Conservation (phyloP, 139 green algal genomes). For the Coccomyxa sp. region DNA sequence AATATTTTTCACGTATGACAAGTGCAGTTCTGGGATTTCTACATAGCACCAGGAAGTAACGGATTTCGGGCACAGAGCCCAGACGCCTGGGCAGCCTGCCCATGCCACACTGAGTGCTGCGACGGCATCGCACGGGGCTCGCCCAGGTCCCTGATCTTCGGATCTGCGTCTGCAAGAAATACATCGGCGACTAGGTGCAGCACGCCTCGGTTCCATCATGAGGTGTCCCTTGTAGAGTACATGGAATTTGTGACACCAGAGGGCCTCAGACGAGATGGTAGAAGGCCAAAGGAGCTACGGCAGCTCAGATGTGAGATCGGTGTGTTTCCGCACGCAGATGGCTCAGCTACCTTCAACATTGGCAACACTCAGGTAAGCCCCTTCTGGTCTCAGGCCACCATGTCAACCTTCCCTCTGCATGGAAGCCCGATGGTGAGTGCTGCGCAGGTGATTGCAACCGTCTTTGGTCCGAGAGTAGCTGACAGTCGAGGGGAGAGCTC, state of each 20-base stretch:
- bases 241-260: constrained; percentile 85
- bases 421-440: neutral
- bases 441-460: constrained; percentile 81
- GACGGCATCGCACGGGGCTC: too few species aligned
- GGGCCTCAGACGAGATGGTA: constrained; percentile 79
- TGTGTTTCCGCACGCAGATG: constrained; percentile 64
- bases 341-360: constrained; percentile 85
- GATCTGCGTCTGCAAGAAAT: too few species aligned
- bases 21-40: too few species aligned
- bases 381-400: neutral
- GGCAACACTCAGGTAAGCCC: constrained; percentile 89
- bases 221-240: neutral
- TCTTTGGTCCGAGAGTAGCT: constrained; percentile 86
- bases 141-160: too few species aligned
- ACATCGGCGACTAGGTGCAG: too few species aligned
- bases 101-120: too few species aligned
- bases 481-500: constrained; percentile 37
- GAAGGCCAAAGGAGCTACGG: constrained; percentile 74
- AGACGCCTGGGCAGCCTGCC: too few species aligned
- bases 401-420: neutral
- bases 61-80: too few species aligned
- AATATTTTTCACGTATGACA: too few species aligned
- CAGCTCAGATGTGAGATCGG: constrained; percentile 60
- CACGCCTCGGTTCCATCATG: too few species aligned
- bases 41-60: too few species aligned